Evolutionary conservation across 306 rosid genomes (phyloP).

Genomic region (Castanea sativa): DNA sequence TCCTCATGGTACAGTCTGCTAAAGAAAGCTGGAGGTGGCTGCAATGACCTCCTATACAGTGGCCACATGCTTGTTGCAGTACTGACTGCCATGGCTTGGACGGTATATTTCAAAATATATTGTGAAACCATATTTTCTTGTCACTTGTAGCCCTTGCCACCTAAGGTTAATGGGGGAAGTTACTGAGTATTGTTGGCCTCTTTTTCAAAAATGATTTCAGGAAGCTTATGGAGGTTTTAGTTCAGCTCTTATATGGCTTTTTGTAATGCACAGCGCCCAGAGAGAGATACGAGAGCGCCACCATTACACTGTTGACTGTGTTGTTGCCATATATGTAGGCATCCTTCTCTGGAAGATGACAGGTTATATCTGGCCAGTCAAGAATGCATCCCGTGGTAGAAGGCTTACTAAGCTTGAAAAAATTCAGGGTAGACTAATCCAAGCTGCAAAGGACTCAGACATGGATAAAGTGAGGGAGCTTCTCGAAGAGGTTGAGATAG

Average conservation of each 20-base stretch:
- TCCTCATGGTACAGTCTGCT: constrained; percentile 76
- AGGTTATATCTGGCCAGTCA: constrained; percentile 70
- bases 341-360: constrained; percentile 92
- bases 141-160: neutral
- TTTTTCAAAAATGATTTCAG: constrained; percentile 39
- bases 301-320: constrained; percentile 78
- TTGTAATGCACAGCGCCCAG: constrained; percentile 81
- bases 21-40: constrained; percentile 91
- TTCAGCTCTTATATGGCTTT: constrained; percentile 83
- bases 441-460: constrained; percentile 86
- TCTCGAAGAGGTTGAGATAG: constrained; percentile 57
- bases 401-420: constrained; percentile 56
- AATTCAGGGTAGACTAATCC: constrained; percentile 67
- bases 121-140: constrained; percentile 6
- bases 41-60: constrained; percentile 92
- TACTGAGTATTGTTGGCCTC: constrained; percentile 16
- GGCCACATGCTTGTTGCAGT: constrained; percentile 98
- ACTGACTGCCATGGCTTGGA: constrained; percentile 99
- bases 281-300: constrained; percentile 92
- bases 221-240: constrained; percentile 95
- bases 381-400: constrained; percentile 25
- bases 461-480: constrained; percentile 79
- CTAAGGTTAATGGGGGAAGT: constrained; percentile 4
- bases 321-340: constrained; percentile 88
- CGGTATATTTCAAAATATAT: constrained; percentile 46